Evolutionary conservation across 257 asterid genomes (phyloP).

Genomic region (Sherardia arvensis): DNA sequence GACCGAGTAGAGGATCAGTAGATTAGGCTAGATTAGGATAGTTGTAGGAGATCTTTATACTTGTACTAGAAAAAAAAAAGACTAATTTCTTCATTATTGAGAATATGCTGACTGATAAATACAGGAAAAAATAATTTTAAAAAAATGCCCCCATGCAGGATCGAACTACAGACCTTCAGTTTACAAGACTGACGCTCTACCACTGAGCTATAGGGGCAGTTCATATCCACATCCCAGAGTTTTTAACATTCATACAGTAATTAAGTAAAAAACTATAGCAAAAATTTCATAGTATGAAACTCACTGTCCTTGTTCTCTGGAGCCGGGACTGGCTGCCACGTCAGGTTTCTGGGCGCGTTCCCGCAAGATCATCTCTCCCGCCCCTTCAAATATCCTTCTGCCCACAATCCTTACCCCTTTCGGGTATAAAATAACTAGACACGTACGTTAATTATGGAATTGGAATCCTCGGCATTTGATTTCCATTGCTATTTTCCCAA

Average conservation of each 20-base stretch:
- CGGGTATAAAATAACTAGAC: neutral
- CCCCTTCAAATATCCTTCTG: neutral
- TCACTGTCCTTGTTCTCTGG: too few species aligned
- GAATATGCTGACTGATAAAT: too few species aligned
- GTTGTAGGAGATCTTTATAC: too few species aligned
- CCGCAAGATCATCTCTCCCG: neutral
- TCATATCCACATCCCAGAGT: rapidly evolving
- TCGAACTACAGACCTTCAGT: slow-evolving; percentile 76
- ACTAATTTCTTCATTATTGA: too few species aligned
- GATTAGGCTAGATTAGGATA: too few species aligned
- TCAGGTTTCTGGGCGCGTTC: too few species aligned
- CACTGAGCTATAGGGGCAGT: slow-evolving; percentile 51
- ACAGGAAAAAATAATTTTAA: neutral
- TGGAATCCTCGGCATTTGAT: neutral
- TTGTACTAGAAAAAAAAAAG: too few species aligned
- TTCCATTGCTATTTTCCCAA: neutral
- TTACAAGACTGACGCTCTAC: slow-evolving; percentile 78
- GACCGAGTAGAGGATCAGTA: too few species aligned
- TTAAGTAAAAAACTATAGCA: too few species aligned
- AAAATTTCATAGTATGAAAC: too few species aligned
- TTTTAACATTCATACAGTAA: neutral
- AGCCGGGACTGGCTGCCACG: too few species aligned
- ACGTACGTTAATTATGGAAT: neutral
- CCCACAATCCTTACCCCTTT: neutral
- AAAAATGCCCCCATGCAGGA: slow-evolving; percentile 41